A percentile compares a stretch with the other conserved stretches of the same genome.
Evolutionary conservation across 805 yeast species (phyloP).

Genomic region (Yarrowia sp.): DNA sequence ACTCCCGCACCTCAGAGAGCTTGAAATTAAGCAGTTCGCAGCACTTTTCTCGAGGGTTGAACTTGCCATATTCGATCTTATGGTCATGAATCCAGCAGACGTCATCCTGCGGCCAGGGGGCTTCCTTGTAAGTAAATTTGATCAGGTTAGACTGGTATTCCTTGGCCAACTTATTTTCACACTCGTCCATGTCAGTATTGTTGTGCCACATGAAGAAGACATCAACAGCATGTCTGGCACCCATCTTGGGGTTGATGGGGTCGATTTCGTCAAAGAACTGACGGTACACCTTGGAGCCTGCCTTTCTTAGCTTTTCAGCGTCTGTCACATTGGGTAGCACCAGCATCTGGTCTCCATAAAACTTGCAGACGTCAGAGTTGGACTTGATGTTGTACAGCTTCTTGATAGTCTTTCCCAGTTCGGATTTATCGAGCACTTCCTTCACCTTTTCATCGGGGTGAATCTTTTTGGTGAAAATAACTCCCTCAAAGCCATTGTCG

Average conservation of each 20-base stretch:
- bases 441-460: not conserved
- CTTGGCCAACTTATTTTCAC: conserved; percentile 28
- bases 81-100: conserved; percentile 20
- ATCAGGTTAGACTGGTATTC: conserved; percentile 34
- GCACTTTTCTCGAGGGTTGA: conserved; percentile 4
- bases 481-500: not conserved
- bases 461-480: not conserved
- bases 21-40: not conserved
- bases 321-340: not conserved
- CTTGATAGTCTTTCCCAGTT: not conserved
- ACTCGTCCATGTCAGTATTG: conserved; percentile 31
- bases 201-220: conserved; percentile 34
- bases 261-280: conserved; percentile 38
- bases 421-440: conserved; percentile 1
- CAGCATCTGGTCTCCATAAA: conserved; percentile 14
- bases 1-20: not conserved
- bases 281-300: conserved; percentile 30
- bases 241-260: conserved; percentile 33
- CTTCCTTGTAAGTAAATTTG: conserved; percentile 32
- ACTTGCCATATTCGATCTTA: not conserved
- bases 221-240: conserved; percentile 40
- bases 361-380: conserved; percentile 2
- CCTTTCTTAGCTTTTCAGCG: not conserved
- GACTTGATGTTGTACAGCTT: conserved; percentile 3
- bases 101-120: conserved; percentile 33